A percentile compares a stretch with the other conserved stretches of the same genome.
Evolutionary conservation across 805 yeast species (phyloP).

Genomic region (Spathaspora girioi): DNA sequence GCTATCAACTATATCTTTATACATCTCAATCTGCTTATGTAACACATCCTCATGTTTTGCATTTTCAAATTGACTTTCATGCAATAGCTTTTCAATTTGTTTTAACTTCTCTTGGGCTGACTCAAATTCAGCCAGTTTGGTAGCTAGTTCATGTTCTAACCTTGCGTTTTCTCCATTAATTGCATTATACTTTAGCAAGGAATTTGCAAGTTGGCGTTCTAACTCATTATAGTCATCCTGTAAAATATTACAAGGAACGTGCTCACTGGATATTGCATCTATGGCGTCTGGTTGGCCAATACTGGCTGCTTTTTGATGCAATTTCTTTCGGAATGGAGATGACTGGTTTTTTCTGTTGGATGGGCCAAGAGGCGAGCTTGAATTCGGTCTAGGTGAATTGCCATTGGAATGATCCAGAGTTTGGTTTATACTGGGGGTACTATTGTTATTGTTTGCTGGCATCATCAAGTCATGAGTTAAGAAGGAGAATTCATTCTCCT

Average conservation of each 20-base stretch:
- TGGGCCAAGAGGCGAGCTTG: not conserved
- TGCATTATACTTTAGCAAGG: conserved; percentile 23
- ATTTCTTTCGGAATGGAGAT: not conserved
- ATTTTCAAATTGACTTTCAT: conserved; percentile 25
- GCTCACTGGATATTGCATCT: not conserved
- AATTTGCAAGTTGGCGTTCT: conserved; percentile 27
- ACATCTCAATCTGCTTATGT: conserved; percentile 25
- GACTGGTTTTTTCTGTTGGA: not conserved
- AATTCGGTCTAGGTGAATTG: not conserved
- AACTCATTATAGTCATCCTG: conserved; percentile 4
- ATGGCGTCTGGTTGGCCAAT: not conserved
- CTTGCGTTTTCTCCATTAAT: conserved; percentile 24
- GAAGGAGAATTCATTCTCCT: conserved; percentile 3
- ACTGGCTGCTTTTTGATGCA: not conserved
- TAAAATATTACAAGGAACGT: not conserved
- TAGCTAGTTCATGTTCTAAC: conserved; percentile 27
- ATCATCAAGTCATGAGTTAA: not conserved
- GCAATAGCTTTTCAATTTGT: conserved; percentile 25
- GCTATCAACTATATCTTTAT: conserved; percentile 31
- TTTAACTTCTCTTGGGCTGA: conserved; percentile 24
- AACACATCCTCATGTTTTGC: conserved; percentile 23
- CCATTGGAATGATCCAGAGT: not conserved
- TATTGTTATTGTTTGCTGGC: not conserved
- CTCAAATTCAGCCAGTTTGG: conserved; percentile 19
- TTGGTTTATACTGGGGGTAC: not conserved